A percentile compares a stretch with the other conserved stretches of the same genome.
These are phyloP conservation scores for Mycena metata DNA, from an alignment of 768 basidiomycete species.

Conservation along the genomic window DNA sequence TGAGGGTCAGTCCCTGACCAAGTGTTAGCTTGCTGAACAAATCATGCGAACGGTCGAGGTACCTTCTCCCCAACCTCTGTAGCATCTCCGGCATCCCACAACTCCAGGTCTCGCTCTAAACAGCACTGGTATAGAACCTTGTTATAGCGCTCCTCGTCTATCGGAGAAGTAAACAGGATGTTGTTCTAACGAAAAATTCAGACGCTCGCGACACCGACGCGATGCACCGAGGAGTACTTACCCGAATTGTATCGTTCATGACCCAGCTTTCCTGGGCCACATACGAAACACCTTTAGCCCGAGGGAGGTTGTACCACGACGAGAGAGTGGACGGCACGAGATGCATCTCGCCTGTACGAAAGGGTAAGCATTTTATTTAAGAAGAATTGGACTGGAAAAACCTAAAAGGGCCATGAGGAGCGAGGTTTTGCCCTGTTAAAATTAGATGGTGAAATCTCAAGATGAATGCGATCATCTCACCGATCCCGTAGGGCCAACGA, in stretches of 20 bases:
- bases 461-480: slow-evolving; percentile 18
- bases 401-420: slow-evolving; percentile 74
- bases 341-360: slow-evolving; percentile 71
- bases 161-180: slow-evolving; percentile 83
- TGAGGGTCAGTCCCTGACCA: slow-evolving; percentile 31
- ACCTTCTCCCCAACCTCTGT: slow-evolving; percentile 84
- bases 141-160: slow-evolving; percentile 84
- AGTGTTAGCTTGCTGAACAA: background rate
- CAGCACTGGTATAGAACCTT: slow-evolving; percentile 82
- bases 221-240: slow-evolving; percentile 36
- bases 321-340: slow-evolving; percentile 63
- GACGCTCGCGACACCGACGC: background rate
- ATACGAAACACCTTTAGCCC: slow-evolving; percentile 78
- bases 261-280: slow-evolving; percentile 91
- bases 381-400: slow-evolving; percentile 14
- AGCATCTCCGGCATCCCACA: slow-evolving; percentile 76
- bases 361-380: background rate
- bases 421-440: slow-evolving; percentile 68
- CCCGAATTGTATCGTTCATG: slow-evolving; percentile 81
- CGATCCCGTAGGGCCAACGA: slow-evolving; percentile 71
- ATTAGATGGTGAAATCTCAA: background rate
- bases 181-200: slow-evolving; percentile 64
- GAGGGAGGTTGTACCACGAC: slow-evolving; percentile 79
- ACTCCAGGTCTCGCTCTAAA: slow-evolving; percentile 77
- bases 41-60: slow-evolving; percentile 52